These are phyloP conservation scores for Pseudozyma tsukubaensis DNA, from an alignment of 1,284 basidiomycete genomes.

Conservation along the genomic window DNA sequence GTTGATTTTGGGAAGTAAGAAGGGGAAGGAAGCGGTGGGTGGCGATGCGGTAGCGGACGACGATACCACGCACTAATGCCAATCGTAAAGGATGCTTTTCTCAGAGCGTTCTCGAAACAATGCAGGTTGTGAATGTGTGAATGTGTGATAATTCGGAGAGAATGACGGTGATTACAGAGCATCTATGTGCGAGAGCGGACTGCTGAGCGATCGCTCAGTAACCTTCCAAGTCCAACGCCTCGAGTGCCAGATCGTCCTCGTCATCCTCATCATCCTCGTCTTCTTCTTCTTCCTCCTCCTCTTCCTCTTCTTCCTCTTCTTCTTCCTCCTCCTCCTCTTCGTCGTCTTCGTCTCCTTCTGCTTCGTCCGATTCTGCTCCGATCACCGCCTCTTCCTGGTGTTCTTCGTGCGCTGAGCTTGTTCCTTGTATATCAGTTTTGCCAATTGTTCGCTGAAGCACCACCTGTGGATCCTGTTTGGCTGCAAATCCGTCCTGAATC, in stretches of 20 bases:
- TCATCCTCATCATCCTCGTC: conserved; percentile 91
- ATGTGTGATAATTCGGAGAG: background rate
- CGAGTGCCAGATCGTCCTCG: conserved; percentile 97
- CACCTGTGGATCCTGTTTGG: background rate
- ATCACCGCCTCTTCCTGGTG: conserved; percentile 1
- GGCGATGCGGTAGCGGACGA: conserved; percentile 3
- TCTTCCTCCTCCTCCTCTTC: conserved; percentile 28
- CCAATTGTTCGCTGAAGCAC: too few species aligned
- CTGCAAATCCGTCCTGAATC: background rate
- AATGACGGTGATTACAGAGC: background rate
- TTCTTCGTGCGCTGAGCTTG: background rate
- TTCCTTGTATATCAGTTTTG: background rate
- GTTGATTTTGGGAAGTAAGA: conserved; percentile 42
- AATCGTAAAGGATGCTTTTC: background rate
- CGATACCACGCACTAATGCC: conserved; percentile 9
- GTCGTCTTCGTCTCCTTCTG: conserved; percentile 20
- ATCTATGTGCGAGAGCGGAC: too few species aligned
- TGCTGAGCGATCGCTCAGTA: conserved; percentile 15
- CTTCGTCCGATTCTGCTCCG: conserved; percentile 12
- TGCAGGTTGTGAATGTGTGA: background rate
- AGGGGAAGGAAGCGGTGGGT: conserved; percentile 6
- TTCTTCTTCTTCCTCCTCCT: conserved; percentile 75
- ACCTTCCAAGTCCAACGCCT: conserved; percentile 86
- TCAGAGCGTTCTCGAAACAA: background rate
- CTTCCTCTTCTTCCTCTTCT: conserved; percentile 39